Evolutionary conservation across 371 early-diverging fungal genomes (phyloP).

Genomic region (Apophysomyces elegans): DNA sequence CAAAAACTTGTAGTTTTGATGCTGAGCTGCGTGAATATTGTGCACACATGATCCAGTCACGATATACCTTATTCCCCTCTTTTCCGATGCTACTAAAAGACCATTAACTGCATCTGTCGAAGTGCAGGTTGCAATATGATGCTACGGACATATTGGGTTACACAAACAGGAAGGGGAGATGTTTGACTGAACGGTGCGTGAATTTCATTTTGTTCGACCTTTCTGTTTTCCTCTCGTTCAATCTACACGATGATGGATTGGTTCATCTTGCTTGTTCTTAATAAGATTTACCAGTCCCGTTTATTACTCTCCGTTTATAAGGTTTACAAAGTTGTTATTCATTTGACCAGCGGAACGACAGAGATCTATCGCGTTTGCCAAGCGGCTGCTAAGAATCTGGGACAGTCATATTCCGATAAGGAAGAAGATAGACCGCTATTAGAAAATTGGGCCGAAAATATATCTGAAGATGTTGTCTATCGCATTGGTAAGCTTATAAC

Average conservation of each 20-base stretch:
- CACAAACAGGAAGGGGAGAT: no score
- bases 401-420: conserved; percentile 23
- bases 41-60: no score
- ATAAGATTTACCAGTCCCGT: conserved; percentile 58
- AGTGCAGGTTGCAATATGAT: no score
- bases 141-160: no score
- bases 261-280: conserved; percentile 51
- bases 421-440: conserved; percentile 17
- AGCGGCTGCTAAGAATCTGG: conserved; percentile 29
- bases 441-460: not conserved
- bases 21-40: no score
- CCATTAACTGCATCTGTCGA: no score
- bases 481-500: conserved; percentile 21
- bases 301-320: conserved; percentile 55
- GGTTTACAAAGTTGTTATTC: conserved; percentile 55
- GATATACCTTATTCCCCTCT: no score
- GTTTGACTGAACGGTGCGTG: no score
- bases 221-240: not conserved
- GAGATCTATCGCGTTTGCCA: conserved; percentile 70
- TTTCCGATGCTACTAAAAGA: no score
- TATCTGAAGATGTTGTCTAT: conserved; percentile 19
- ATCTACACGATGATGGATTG: conserved; percentile 36
- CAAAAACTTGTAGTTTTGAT: no score
- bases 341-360: conserved; percentile 55
- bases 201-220: not conserved